A percentile compares a stretch with the other conserved stretches of the same genome.
Conservation (phyloP, 768 basidiomycete genomes). For the Amylocystis lapponica region DNA sequence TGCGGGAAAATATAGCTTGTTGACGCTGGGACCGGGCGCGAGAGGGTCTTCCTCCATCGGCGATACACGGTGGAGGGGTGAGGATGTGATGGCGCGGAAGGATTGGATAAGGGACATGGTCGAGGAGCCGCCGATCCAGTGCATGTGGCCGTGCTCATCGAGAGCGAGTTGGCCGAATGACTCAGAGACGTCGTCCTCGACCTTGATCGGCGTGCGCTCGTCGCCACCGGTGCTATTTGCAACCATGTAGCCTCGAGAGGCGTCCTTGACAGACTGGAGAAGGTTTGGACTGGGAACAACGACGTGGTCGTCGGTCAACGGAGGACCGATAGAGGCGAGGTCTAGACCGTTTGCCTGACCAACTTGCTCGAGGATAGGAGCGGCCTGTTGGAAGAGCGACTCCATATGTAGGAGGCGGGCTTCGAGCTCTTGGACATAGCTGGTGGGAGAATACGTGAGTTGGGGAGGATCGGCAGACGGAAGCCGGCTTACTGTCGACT, state of each 20-base stretch:
- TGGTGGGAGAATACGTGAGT: conserved; percentile 21
- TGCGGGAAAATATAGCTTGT: conserved; percentile 85
- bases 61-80: conserved; percentile 70
- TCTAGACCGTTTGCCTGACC: conserved; percentile 46
- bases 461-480: conserved; percentile 14
- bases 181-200: conserved; percentile 75
- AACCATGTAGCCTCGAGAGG: no score
- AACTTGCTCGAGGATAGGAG: conserved; percentile 71
- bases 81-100: conserved; percentile 70
- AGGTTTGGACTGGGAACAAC: conserved; percentile 11
- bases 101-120: conserved; percentile 91
- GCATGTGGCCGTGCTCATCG: conserved; percentile 85
- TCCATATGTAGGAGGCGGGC: conserved; percentile 86
- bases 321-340: conserved; percentile 10
- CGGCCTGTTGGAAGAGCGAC: conserved; percentile 74
- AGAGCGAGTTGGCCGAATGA: conserved; percentile 84
- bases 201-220: conserved; percentile 42
- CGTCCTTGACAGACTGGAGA: conserved; percentile 17
- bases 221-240: conserved; percentile 2
- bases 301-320: conserved; percentile 7
- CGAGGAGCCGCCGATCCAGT: conserved; percentile 90
- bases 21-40: conserved; percentile 72
- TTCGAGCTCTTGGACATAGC: conserved; percentile 90
- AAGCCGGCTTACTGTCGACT: conserved; percentile 72
- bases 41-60: conserved; percentile 82